Conservation (phyloP, 2,329 filamentous ascomycete species). For the Juglanconis oblonga region DNA sequence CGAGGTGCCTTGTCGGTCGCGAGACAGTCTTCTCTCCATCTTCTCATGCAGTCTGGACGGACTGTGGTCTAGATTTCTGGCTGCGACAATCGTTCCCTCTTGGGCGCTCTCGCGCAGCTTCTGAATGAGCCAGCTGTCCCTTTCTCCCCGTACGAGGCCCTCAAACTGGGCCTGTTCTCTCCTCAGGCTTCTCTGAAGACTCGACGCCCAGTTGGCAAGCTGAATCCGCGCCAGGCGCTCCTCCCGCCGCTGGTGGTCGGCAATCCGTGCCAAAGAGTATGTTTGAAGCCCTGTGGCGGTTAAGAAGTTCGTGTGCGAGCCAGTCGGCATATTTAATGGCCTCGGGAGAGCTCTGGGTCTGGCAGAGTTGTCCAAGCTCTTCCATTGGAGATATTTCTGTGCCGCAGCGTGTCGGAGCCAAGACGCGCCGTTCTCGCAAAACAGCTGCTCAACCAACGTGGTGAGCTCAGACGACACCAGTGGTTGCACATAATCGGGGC, state of each 20-base stretch:
- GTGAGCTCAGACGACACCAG: conserved; percentile 72
- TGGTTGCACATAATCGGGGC: conserved; percentile 81
- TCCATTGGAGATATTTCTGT: conserved; percentile 76
- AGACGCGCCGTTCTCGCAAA: conserved; percentile 73
- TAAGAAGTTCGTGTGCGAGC: conserved; percentile 9
- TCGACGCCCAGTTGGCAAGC: conserved; percentile 77
- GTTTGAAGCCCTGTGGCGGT: conserved; percentile 30
- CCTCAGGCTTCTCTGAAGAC: conserved; percentile 72
- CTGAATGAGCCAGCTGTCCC: conserved; percentile 68
- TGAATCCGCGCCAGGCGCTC: conserved; percentile 48
- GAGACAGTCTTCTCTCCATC: not conserved
- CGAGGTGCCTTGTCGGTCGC: conserved; percentile 6
- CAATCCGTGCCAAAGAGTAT: conserved; percentile 60
- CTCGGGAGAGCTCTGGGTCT: conserved; percentile 33
- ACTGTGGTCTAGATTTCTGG: conserved; percentile 23
- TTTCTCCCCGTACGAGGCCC: conserved; percentile 57
- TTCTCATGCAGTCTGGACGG: conserved; percentile 6
- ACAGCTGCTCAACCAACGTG: conserved; percentile 67
- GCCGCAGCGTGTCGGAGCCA: conserved; percentile 82
- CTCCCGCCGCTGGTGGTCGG: conserved; percentile 37
- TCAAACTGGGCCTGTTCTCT: conserved; percentile 72
- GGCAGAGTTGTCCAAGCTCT: conserved; percentile 34
- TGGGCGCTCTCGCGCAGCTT: conserved; percentile 63
- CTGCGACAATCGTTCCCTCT: conserved; percentile 59
- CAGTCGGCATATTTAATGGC: conserved; percentile 27